Base-by-base conservation (phyloP, 2,329 filamentous ascomycete species). In the Xylaria polymorpha region DNA sequence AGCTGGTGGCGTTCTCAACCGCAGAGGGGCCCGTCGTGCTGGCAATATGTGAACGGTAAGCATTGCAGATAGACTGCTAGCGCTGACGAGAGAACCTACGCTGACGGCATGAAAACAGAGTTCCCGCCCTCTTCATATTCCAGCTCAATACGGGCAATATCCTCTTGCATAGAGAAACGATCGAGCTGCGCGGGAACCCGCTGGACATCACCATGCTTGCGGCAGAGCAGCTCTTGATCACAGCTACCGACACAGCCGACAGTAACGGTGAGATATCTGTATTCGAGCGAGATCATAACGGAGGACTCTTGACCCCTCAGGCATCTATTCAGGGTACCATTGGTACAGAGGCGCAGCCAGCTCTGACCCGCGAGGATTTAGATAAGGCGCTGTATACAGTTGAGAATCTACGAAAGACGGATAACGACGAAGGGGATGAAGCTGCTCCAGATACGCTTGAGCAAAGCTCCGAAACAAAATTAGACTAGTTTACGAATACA, bases 71-170 rank as follows among this genome's bases (percentile, higher is more conserved):
- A 61, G 12, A 14, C 62, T 25, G n/a, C 20, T 62, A 32, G 50
- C 67, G 15, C 59, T 73, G 55, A 37, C 20, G 5, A 66, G 14
- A 78, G 51, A 50, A 58, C 55, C 15, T n/a, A 35, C 25, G 53
- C 50, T 61, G 29, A 62, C 39, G 8, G 35, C 48, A 29, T 12
- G 15, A 32, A 58, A 37, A 61, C 71, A 89, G 85, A 43, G 77
- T 87, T 64, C 86, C 89, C 67, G 92, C 86, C 48, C 81, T 97
- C 9, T 90, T 95, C 79, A 81, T 87, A 64, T 92, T 91, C 81
- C 80, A 81, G n/a, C 82, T 92, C 44, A 77, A 79, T n/a, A 69
- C 77, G 0, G 78, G 86, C 58, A 85, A 85, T 69, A 79, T 77
- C 15, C 82, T 93, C 48, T 78, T 81, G 9, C 82, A 86, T 69